phyloP scores from a whole-genome alignment of 495 filamentous ascomycete species.

The Penicillium manginii region DNA sequence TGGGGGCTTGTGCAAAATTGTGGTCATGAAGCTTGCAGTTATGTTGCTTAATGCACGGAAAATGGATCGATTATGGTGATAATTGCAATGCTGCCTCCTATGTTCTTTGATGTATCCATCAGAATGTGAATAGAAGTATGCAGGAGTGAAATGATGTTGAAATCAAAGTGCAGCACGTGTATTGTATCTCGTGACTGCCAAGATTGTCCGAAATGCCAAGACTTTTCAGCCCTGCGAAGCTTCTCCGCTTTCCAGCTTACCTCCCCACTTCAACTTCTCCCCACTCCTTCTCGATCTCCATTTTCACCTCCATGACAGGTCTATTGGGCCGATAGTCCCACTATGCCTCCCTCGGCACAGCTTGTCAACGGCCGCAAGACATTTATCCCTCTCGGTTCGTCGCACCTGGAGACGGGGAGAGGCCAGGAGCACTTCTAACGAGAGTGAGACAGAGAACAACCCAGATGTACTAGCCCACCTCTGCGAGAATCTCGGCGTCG shows the following conservation, averaged over 20 bases:
- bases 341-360: conserved; percentile 44
- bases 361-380: conserved; percentile 38
- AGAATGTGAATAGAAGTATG: no score
- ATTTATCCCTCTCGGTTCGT: conserved; percentile 45
- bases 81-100: no score
- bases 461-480: conserved; percentile 60
- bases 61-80: no score
- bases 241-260: not conserved
- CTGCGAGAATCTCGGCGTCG: conserved; percentile 57
- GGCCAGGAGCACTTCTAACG: not conserved
- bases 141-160: no score
- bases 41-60: no score
- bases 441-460: conserved; percentile 58
- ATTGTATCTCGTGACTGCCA: not conserved
- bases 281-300: not conserved
- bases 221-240: not conserved
- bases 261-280: not conserved
- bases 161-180: not conserved
- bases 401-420: not conserved
- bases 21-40: no score
- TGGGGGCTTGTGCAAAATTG: no score
- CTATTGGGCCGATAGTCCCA: no score
- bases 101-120: no score
- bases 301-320: no score
- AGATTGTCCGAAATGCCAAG: not conserved